These are phyloP conservation scores for Leucocoprinus leucothites DNA, from an alignment of 768 basidiomycete genomes.

Conservation along the genomic window DNA sequence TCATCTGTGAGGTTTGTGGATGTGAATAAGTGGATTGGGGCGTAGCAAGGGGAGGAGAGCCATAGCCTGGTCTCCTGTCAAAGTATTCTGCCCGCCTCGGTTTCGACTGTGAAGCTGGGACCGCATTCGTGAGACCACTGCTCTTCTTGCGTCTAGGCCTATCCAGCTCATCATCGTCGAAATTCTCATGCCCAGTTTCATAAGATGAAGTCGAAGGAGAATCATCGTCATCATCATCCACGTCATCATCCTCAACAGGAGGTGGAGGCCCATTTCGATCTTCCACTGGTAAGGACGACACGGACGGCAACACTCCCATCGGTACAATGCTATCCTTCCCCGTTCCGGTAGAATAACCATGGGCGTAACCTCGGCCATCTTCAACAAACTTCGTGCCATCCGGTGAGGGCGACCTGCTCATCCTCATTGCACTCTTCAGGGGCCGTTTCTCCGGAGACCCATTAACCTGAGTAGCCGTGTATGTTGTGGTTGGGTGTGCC, in stretches of 20 bases:
- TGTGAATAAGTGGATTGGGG: too few relatives aligned
- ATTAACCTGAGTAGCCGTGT: neutral
- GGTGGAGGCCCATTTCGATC: neutral
- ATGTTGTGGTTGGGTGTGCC: neutral
- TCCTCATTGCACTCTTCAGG: constrained; percentile 61
- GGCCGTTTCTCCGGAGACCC: constrained; percentile 43
- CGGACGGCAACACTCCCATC: neutral
- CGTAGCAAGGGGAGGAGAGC: neutral
- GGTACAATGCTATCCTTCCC: constrained; percentile 1
- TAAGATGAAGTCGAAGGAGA: constrained; percentile 57
- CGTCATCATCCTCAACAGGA: neutral
- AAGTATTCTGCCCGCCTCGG: neutral
- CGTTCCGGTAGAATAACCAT: neutral
- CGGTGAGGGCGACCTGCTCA: constrained; percentile 51
- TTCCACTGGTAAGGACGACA: neutral
- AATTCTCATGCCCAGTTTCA: constrained; percentile 59
- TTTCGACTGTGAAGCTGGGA: constrained; percentile 2
- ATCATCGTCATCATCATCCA: constrained; percentile 32
- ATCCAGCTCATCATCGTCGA: constrained; percentile 22
- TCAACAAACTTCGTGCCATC: neutral
- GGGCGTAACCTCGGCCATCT: neutral
- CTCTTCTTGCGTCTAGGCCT: neutral
- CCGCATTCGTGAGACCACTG: neutral
- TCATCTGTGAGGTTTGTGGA: neutral
- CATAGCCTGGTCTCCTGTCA: constrained; percentile 16